Evolutionary conservation across 345 rosid species (phyloP), one percentile per base, ranked within the genome.

Genomic region (Clausena lansium): DNA sequence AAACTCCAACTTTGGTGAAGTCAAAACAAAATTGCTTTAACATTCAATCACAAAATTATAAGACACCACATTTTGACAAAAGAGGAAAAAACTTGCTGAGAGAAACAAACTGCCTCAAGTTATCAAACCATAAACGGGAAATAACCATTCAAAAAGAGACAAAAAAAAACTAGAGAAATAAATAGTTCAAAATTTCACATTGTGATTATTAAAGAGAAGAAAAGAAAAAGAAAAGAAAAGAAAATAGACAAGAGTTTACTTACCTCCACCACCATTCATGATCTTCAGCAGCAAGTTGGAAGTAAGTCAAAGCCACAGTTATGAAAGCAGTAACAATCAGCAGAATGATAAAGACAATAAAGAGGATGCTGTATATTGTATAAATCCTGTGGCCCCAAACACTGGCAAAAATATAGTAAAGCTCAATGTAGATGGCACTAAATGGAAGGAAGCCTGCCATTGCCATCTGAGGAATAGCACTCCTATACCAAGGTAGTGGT

Each of bases 251-350:
- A 36, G 67, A 69, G 61, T 45, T 74, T 70, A 70, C 77, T 9
- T 84, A 92, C 97, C 97, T 92, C 97, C 97, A 91, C 97, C 97
- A 92, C 95, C 97, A 92, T 74, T 87, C 91, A 81, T 91, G 95
- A 78, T 91, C 97, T 86, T 94, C 98, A 55, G 98, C 97, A 39
- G 98, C 98, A 36, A 94, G 97, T 81, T 94, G 98, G 87, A 94
- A 94, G 84, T 94, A 94, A 4, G 98, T 92, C 87, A 94, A 84
- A 9, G 98, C 98, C 50, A 94, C 95, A 4, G 98, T 94, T 52
- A 94, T 91, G 76, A 92, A 94, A 57, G 98, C 98, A 35, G 98
- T 94, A 80, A 94, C 98, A 33, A 92, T 94, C 76, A 92, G 73
- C 54, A 92, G 93, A 67, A 92, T 92, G 58, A 91, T 89, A 86